phyloP scores from a whole-genome alignment of 352 stramenopile genomes.

The Globisporangium canariense region DNA sequence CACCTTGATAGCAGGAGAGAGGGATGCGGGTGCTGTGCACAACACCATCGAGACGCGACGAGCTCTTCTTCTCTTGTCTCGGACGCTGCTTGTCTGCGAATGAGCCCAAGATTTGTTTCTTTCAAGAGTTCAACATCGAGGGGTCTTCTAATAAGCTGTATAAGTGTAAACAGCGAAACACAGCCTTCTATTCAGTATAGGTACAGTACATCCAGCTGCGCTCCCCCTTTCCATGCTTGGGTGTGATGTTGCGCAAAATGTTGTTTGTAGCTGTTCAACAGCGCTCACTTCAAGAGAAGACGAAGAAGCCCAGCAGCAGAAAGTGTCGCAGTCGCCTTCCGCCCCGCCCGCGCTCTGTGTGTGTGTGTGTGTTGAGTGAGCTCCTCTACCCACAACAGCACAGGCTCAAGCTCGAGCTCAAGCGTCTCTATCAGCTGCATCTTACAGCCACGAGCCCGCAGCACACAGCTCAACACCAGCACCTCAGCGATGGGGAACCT shows the following conservation, averaged over 20 bases:
- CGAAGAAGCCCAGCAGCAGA: neutral
- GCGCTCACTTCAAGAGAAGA: conserved; percentile 1
- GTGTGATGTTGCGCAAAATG: neutral
- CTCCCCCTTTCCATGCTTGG: conserved; percentile 1
- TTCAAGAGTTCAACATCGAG: neutral
- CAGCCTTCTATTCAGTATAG: neutral
- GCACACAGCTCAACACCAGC: neutral
- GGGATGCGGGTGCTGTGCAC: too few species aligned
- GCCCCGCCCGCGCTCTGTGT: neutral
- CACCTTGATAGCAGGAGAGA: too few species aligned
- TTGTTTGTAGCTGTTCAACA: conserved; percentile 1
- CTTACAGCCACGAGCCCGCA: neutral
- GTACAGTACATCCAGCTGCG: neutral
- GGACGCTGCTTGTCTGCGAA: too few species aligned
- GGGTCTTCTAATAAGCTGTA: neutral
- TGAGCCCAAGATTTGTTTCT: too few species aligned
- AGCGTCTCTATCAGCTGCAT: neutral
- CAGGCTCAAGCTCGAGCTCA: neutral
- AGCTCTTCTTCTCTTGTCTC: too few species aligned
- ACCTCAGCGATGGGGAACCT: conserved; percentile 64
- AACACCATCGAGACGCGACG: too few species aligned
- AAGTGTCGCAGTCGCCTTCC: neutral
- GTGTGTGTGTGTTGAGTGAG: neutral
- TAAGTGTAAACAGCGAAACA: neutral
- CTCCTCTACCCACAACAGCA: neutral